Evolutionary conservation across 345 rosid species (phyloP), one percentile per base, ranked within the genome.

Genomic region (Erodium maritimum): DNA sequence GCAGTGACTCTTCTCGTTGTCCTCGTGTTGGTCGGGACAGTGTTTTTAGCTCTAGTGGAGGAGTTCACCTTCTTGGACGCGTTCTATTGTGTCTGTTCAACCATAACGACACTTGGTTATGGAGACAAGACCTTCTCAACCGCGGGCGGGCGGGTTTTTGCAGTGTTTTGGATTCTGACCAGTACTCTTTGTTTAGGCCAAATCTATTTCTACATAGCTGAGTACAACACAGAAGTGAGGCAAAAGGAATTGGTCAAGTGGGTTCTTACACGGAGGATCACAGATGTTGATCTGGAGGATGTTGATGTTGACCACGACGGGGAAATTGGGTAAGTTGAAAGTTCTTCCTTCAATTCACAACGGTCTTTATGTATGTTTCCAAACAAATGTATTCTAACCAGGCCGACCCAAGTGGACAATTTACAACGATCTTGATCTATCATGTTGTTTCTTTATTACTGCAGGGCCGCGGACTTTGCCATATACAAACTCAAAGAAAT

Each of bases 31-130:
- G 48, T 72, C 19, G 85, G 88, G 6, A 23, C 61, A 19, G 59
- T 33, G 65, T 73, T 76, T 23, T 61, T 82, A 21, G 60, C 59
- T 50, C 59, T 66, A 33, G 16, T 74, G 20, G 83, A 83, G 72
- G 6, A 57, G 37, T 56, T 80, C 9, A 77, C 62, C 42, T 70
- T 75, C 71, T 50, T 70, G 60, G 85, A 83, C 65, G 76, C 88
- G 1, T 65, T 80, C 51, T 80, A 83, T 64, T 64, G 76, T 58
- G 76, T 85, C 8, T 83, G 80, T 21, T 80, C 78, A 73, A 80
- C 88, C 5, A 85, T 83, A 21, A 72, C 83, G 0, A 83, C 88
- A 1, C 85, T 83, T 20, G 85, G 85, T 46, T 83, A 80, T 14
- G 88, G 85, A 0, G 88, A 82, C 54, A 63, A 69, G 66, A 73